These are phyloP conservation scores for Ormosia semicastrata DNA, from an alignment of 306 rosid species.

Conservation along the genomic window DNA sequence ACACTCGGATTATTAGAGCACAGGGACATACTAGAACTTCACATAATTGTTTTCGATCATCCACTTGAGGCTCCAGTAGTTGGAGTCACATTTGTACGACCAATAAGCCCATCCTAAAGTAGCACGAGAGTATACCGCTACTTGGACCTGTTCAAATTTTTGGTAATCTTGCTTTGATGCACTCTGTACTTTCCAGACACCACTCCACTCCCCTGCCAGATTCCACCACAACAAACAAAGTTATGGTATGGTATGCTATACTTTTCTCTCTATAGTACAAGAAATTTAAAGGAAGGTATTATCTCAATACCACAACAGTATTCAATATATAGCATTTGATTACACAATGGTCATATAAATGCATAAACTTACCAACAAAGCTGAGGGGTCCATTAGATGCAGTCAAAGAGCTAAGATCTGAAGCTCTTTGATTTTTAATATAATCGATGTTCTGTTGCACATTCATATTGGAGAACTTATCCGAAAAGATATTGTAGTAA, in stretches of 20 bases:
- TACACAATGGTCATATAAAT: not conserved
- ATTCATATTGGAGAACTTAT: constrained; percentile 37
- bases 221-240: not conserved
- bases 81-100: constrained; percentile 49
- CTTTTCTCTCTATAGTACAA: not conserved
- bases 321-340: not conserved
- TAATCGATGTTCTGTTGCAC: constrained; percentile 46
- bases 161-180: constrained; percentile 46
- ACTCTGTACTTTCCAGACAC: constrained; percentile 33
- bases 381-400: constrained; percentile 53
- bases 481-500: constrained; percentile 47
- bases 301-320: not conserved
- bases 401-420: constrained; percentile 39
- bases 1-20: not conserved
- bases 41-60: constrained; percentile 41
- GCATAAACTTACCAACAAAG: constrained; percentile 49
- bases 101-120: constrained; percentile 71
- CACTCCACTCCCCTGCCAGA: constrained; percentile 62
- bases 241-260: not conserved
- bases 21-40: not conserved
- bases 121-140: constrained; percentile 49
- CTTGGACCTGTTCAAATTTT: constrained; percentile 33
- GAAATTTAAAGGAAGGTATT: not conserved
- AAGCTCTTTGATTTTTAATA: constrained; percentile 41
- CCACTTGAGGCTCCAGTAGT: constrained; percentile 57